Evolutionary conservation across 805 yeast species (phyloP), one percentile per base, ranked within the genome.

Genomic region (Ogataea parapolymorpha): DNA sequence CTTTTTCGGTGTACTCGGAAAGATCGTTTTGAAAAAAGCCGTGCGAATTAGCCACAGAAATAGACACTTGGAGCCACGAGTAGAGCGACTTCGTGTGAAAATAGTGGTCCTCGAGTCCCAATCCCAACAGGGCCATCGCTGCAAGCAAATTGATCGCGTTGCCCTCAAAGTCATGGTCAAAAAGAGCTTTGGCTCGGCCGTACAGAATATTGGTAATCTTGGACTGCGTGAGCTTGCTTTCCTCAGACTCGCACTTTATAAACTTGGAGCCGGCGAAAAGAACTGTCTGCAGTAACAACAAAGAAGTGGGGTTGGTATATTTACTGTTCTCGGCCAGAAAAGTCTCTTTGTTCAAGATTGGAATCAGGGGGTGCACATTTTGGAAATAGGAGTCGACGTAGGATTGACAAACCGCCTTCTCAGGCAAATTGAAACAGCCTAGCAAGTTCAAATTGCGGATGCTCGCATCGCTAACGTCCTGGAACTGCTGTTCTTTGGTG

Each of bases 361-460:
- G 91, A 58, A 82, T 71, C 15, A 73, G 50, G 1, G 89, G 89
- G 53, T 84, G 87, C 25, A 82, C 72, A 46, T 73, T 73, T 29
- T 69, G 72, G 51, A 85, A 84, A 60, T 70, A 84, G 35, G 73
- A 64, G 30, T 77, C 70, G 27, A 84, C 69, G 42, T 82, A 64
- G 48, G 77, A 83, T 46, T 74, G 75, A 42, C 82, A 72, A 14
- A 82, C 62, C 14, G 73, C 77, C 32, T 69, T 61, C 7, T 77
- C 72, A 2, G 91, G 91, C 26, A 84, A 61, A 37, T 77, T 62
- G 55, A 84, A 82, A 3, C 87, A 85, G n/a, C 88, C 88, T 43
- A 80, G 65, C 39, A 77, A 52, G 50, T 77, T 72, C 46, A 83
- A 65, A 36, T 78, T 72, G 54, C 79, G 83, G 53, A 82, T 65